These are phyloP conservation scores for Symbiodinium natans DNA, from an alignment of 73 alveolate genomes.

Conservation along the genomic window DNA sequence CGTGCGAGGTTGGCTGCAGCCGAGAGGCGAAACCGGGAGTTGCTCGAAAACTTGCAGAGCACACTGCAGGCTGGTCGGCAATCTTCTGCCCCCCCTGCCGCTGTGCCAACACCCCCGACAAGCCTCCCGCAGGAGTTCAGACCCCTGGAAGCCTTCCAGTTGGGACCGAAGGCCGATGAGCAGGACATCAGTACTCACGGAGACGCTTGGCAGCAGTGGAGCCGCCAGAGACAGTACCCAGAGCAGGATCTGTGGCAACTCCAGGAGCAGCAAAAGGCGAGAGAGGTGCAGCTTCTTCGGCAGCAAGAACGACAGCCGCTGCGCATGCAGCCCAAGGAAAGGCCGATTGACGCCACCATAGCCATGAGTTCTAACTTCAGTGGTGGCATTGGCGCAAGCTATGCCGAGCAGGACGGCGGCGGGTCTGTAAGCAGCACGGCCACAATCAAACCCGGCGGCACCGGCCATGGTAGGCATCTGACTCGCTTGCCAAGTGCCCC, in stretches of 20 bases:
- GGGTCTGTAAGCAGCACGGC: background rate
- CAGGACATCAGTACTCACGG: too few species aligned
- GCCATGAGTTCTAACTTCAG: background rate
- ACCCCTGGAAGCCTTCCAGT: too few species aligned
- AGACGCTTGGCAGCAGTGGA: background rate
- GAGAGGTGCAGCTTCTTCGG: background rate
- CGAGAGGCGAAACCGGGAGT: background rate
- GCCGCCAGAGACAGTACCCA: background rate
- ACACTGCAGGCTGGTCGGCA: background rate
- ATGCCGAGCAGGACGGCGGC: background rate
- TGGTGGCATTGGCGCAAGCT: background rate
- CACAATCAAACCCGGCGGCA: background rate
- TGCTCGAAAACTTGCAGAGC: background rate
- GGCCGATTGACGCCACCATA: background rate
- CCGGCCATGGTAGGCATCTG: background rate
- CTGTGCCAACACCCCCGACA: background rate
- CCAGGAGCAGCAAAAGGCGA: background rate
- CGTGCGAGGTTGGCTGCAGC: background rate
- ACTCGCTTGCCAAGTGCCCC: constrained; percentile 1
- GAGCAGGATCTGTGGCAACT: background rate
- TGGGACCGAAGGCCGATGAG: too few species aligned
- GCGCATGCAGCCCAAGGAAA: background rate
- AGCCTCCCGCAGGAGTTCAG: background rate
- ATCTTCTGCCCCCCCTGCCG: background rate
- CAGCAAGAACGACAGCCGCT: background rate